A percentile compares a stretch with the other conserved stretches of the same genome.
phyloP scores from a whole-genome alignment of 148 eudicot genomes.

The Fagopyrum homotropicum region DNA sequence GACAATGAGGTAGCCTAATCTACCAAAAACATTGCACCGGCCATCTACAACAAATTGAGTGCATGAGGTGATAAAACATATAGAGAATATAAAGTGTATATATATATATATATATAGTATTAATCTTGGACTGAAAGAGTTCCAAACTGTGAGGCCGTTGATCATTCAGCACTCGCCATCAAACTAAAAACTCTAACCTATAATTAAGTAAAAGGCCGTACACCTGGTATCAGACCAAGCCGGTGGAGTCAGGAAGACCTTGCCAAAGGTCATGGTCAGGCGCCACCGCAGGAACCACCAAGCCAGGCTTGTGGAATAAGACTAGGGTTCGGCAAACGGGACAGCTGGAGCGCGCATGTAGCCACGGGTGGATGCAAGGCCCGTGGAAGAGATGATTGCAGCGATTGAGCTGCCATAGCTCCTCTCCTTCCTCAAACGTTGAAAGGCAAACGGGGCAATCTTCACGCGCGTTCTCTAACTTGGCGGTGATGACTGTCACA shows the following conservation, averaged over 20 bases:
- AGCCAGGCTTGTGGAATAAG: not conserved
- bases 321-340: conserved; percentile 35
- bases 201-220: not conserved
- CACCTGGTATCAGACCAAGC: conserved; percentile 16
- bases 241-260: conserved; percentile 27
- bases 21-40: too few relatives aligned
- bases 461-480: conserved; percentile 1
- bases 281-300: not conserved
- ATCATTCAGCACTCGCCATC: too few relatives aligned
- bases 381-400: conserved; percentile 36
- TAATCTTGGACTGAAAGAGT: too few relatives aligned
- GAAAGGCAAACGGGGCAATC: conserved; percentile 41
- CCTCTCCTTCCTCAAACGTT: conserved; percentile 24
- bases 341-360: conserved; percentile 23
- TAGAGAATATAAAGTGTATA: too few relatives aligned
- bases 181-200: not conserved
- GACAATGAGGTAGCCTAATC: too few relatives aligned
- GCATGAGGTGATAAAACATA: too few relatives aligned
- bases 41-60: too few relatives aligned
- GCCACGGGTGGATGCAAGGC: conserved; percentile 32
- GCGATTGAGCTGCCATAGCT: conserved; percentile 16
- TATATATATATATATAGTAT: too few relatives aligned
- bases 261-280: conserved; percentile 20
- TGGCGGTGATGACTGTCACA: not conserved
- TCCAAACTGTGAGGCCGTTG: too few relatives aligned